phyloP scores from a whole-genome alignment of 257 asterid genomes.

The Jaltomata sinuosa region DNA sequence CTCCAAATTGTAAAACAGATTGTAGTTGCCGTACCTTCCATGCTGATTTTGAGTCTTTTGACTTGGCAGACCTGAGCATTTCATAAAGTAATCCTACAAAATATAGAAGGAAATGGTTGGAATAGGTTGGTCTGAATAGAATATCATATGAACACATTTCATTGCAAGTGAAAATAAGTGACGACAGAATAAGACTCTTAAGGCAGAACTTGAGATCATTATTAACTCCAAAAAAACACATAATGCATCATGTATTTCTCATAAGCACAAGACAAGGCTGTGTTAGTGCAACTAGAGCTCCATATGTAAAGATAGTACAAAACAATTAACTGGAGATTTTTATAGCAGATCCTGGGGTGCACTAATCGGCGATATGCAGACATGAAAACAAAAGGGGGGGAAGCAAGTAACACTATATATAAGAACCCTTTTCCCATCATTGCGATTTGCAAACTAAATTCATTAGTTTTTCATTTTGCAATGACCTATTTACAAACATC shows the following conservation, averaged over 20 bases:
- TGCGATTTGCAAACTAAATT: neutral
- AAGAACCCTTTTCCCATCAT: neutral
- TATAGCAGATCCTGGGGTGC: neutral
- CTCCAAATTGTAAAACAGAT: neutral
- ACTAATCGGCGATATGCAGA: neutral
- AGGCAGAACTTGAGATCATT: neutral
- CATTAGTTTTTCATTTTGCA: neutral
- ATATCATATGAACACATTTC: neutral
- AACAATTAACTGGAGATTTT: neutral
- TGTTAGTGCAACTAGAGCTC: neutral
- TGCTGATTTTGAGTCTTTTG: slow-evolving; percentile 83
- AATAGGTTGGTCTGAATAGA: neutral
- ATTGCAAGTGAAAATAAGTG: neutral
- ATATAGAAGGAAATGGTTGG: slow-evolving; percentile 5
- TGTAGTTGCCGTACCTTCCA: slow-evolving; percentile 66
- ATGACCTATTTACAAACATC: neutral
- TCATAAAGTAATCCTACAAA: slow-evolving; percentile 78
- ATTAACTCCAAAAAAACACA: neutral
- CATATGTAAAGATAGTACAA: neutral
- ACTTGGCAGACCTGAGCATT: slow-evolving; percentile 92
- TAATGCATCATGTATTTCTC: neutral
- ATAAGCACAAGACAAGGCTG: neutral
- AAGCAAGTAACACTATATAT: neutral
- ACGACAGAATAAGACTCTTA: neutral
- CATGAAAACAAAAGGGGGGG: neutral